Percentiles rank a stretch among this genome's conserved stretches.
Conservation (phyloP, 148 eudicot species). For the Amaranthus palmeri region DNA sequence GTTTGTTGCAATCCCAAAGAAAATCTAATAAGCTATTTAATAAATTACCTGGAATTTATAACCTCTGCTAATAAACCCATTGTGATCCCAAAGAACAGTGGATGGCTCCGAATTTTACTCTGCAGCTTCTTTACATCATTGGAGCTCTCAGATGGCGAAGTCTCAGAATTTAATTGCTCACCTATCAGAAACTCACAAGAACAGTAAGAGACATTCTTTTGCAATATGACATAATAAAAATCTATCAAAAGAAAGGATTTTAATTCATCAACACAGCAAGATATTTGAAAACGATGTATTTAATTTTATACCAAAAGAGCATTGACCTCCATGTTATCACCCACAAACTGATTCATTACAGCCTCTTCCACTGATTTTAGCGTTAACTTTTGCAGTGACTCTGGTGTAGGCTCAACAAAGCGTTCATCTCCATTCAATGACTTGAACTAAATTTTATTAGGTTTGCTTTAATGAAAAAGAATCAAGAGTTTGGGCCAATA, state of each 20-base stretch:
- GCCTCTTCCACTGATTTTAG: conserved; percentile 80
- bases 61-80: conserved; percentile 90
- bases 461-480: not conserved
- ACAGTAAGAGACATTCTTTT: not conserved
- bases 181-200: conserved; percentile 31
- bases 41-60: conserved; percentile 78
- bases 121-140: conserved; percentile 33
- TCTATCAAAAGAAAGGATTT: not conserved
- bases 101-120: conserved; percentile 64
- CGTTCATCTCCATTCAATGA: not conserved
- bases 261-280: not conserved
- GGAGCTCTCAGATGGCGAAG: conserved; percentile 25
- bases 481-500: not conserved
- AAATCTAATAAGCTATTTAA: not conserved
- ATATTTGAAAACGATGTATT: not conserved
- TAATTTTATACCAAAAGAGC: not conserved
- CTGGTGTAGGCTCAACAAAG: conserved; percentile 79
- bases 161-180: conserved; percentile 35
- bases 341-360: conserved; percentile 84
- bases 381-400: conserved; percentile 64
- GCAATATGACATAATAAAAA: not conserved
- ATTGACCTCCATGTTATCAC: conserved; percentile 91
- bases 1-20: not conserved
- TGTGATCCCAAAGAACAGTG: conserved; percentile 88
- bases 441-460: not conserved